phyloP scores from a whole-genome alignment of 345 rosid genomes.

The Triadica sebifera region DNA sequence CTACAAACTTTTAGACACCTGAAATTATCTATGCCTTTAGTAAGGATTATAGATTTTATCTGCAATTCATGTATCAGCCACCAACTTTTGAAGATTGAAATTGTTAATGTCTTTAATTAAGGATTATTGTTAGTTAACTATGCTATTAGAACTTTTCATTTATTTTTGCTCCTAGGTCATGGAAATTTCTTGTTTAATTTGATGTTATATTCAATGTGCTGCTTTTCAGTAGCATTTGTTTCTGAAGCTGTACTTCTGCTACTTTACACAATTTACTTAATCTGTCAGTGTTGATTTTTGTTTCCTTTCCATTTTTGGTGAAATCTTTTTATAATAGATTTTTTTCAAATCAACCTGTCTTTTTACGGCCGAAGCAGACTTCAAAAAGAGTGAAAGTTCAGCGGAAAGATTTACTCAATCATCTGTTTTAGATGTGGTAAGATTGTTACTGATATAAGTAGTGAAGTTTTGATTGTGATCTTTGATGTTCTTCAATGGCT shows the following conservation, averaged over 20 bases:
- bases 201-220: constrained; percentile 2
- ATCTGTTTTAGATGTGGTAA: constrained; percentile 56
- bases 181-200: neutral
- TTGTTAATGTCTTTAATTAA: neutral
- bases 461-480: neutral
- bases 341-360: constrained; percentile 53
- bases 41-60: neutral
- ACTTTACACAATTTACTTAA: constrained; percentile 3
- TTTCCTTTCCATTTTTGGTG: constrained; percentile 19
- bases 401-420: constrained; percentile 52
- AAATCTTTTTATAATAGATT: constrained; percentile 43
- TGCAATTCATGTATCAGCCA: neutral
- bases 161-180: neutral
- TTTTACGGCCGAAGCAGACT: constrained; percentile 57
- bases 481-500: constrained; percentile 2
- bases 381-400: constrained; percentile 53
- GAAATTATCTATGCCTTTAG: neutral
- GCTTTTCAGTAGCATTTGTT: constrained; percentile 1
- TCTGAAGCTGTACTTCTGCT: constrained; percentile 1
- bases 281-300: constrained; percentile 19
- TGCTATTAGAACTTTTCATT: neutral
- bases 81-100: neutral
- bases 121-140: neutral
- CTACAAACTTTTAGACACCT: neutral
- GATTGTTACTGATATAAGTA: constrained; percentile 30